Percentiles rank a stretch among this genome's conserved stretches.
phyloP scores from a whole-genome alignment of 306 rosid species.

The Quercus aquifolioides region DNA sequence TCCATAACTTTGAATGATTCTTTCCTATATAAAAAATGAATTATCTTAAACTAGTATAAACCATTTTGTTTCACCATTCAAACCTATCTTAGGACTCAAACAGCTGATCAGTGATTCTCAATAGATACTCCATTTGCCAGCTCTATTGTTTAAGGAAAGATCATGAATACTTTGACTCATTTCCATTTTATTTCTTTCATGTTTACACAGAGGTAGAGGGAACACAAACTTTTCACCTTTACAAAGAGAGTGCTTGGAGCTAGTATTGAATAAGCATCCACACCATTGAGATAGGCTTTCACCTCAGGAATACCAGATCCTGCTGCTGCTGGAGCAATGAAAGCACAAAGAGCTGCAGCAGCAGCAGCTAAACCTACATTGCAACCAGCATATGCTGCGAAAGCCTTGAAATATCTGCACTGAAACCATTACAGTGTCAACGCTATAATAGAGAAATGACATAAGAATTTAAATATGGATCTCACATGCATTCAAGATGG shows the following conservation, averaged over 20 bases:
- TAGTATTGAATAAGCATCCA: conserved; percentile 72
- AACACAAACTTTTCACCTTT: conserved; percentile 45
- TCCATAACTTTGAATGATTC: neutral
- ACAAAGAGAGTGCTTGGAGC: conserved; percentile 90
- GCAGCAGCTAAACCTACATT: conserved; percentile 57
- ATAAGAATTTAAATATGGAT: neutral
- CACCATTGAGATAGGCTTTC: conserved; percentile 90
- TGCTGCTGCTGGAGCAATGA: conserved; percentile 89
- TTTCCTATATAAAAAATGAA: neutral
- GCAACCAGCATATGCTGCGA: conserved; percentile 51
- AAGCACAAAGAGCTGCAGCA: conserved; percentile 77
- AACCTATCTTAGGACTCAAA: neutral
- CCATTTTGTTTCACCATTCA: neutral
- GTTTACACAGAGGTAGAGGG: neutral
- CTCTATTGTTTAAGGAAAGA: neutral
- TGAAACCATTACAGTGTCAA: conserved; percentile 26
- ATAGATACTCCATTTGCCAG: neutral
- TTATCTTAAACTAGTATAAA: neutral
- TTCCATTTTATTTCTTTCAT: neutral
- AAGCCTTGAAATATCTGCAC: conserved; percentile 71
- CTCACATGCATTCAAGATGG: neutral
- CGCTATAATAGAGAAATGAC: conserved; percentile 12
- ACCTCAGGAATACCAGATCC: conserved; percentile 98
- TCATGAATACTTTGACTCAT: neutral
- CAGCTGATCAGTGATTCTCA: neutral